Base-by-base conservation (phyloP, 306 rosid species). In the Dryas alaskensis region DNA sequence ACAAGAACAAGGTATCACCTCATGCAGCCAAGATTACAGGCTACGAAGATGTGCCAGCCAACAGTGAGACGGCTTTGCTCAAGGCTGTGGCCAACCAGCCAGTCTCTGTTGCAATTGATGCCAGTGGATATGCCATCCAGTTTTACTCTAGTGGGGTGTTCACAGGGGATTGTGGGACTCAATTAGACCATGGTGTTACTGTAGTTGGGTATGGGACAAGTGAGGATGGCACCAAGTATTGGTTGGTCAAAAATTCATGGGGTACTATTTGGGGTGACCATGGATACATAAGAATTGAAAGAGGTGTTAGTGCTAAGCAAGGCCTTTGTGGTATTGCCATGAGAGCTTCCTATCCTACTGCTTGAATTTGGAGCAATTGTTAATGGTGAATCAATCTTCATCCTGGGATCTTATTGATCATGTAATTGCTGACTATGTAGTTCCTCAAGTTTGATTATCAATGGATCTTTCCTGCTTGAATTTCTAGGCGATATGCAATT, bases 201-300 rank as follows among this genome's bases (percentile, higher is more conserved):
- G 71, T 22, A 6, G 71, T 73, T 60, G 82, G 79, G 3, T 73
- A 73, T 44, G 82, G 82, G 10, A 51, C 25, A 3, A 54, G 22
- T 11, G 51, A 11, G 7, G 79, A 67, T 17, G 75, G 79, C 7
- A 79, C 79, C 4, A 67, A 73, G 50, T 77, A 51, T 46, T 62
- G 81, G 81, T 19, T 77, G 10, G 43, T 77, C 25, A 77, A 77
- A 44, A 77, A 70, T 39, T 77, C 76, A 8, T 77, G 81, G 81
- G 76, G 72, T 10, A 4, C 54, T 8, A 11, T 6, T 7, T 78
- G 76, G 80, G 80, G 80, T 13, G 80, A 69, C 61, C 39, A 9
- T 6, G 81, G 76, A 7, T 70, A 69, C 40, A 53, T 69, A 2
- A 69, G 76, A 60, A 77, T 77, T 8, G 71, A 60, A 53, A 75